Base-by-base conservation (phyloP, 192 early-diverging fungal species). In the Chytriomyces confervae region DNA sequence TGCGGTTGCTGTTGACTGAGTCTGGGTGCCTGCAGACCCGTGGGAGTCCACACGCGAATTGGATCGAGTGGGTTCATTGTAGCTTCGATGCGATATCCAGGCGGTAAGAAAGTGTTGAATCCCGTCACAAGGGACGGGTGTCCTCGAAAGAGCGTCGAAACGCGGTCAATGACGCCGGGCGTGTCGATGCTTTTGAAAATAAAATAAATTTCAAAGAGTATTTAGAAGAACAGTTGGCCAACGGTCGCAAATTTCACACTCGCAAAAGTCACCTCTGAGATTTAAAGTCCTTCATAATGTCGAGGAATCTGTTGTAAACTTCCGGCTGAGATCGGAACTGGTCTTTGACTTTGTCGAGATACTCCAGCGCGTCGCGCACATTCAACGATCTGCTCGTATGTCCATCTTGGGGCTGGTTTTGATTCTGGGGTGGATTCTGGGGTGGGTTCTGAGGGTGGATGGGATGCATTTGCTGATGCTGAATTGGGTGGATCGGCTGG, bases 261-360 rank as follows among this genome's bases (percentile, higher is more conserved):
- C 10, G 51, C n/a, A 51, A 13, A 16, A 88, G 89, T 85, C 85
- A 94, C 93, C 84, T 88, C 80, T 97, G 95, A 77, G 94, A 93
- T 84, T 98, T 98, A 79, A 99, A 99, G 81, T 99, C 98, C 87
- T 98, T 98, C 98, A 99, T 99, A 49, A 98, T 98, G 81, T 98
- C 97, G 80, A 99, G 72, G 83, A 99, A 99, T 67, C 91, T 89
- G 80, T 97, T 98, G 85, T 99, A 99, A 6, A 98, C 96, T 65
- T 97, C 95, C 3, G 96, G 96, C 8, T 94, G 91, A 73, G 95
- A 92, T 50, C 90, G 87, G 77, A 99, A 99, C 76, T 94, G 93
- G 50, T 91, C 88, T 79, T 97, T 97, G 8, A 99, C 98, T 79
- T 96, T 88, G 77, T 99, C 98, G 60, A 99, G 87, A 81, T 99